Percentiles rank a stretch among this genome's conserved stretches.
Conservation (phyloP, 768 basidiomycete species). For the Boletus barrowsii region DNA sequence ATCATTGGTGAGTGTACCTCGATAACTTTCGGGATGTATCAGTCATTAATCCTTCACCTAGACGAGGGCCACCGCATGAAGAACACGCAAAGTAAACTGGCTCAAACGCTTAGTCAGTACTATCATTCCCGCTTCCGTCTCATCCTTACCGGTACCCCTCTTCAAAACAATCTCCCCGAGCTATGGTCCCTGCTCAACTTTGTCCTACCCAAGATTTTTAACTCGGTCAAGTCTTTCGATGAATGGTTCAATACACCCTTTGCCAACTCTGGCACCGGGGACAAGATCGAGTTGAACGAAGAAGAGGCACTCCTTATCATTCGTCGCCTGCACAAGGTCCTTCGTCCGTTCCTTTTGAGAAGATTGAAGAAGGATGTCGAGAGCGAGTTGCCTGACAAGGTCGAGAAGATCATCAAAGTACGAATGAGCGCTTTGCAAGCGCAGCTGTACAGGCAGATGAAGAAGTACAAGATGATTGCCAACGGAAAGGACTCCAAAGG, state of each 20-base stretch:
- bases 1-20: slow-evolving; percentile 67
- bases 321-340: slow-evolving; percentile 92
- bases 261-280: slow-evolving; percentile 94
- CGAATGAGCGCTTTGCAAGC: slow-evolving; percentile 91
- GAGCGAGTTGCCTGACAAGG: slow-evolving; percentile 92
- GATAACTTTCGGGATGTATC: neutral
- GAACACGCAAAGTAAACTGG: slow-evolving; percentile 87
- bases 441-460: slow-evolving; percentile 95
- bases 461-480: slow-evolving; percentile 97
- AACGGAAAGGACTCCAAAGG: slow-evolving; percentile 74
- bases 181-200: slow-evolving; percentile 96
- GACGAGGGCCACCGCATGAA: slow-evolving; percentile 99
- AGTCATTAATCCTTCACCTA: slow-evolving; percentile 25
- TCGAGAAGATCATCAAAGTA: slow-evolving; percentile 96
- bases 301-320: slow-evolving; percentile 98
- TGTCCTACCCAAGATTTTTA: slow-evolving; percentile 92
- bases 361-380: slow-evolving; percentile 96
- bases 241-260: slow-evolving; percentile 99
- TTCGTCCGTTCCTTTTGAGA: slow-evolving; percentile 90
- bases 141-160: slow-evolving; percentile 92
- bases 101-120: slow-evolving; percentile 85
- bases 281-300: slow-evolving; percentile 99
- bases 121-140: slow-evolving; percentile 92
- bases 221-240: slow-evolving; percentile 98
- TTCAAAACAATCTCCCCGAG: slow-evolving; percentile 97